These are phyloP conservation scores for Kwoniella pini DNA, from an alignment of 768 basidiomycete species.

Conservation along the genomic window DNA sequence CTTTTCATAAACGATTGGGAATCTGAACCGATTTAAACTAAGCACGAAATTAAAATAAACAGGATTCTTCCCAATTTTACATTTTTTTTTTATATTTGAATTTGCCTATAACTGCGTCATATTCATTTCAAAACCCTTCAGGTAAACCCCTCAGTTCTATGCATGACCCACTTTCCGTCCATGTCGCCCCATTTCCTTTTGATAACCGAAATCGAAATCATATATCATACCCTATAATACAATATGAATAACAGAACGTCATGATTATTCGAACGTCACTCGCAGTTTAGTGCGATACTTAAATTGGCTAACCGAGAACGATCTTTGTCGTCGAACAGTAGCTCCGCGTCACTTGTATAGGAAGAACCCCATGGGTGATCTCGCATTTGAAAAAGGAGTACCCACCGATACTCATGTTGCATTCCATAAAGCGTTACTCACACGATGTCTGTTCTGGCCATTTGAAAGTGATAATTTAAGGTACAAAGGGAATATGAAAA, in stretches of 20 bases:
- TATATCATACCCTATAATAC: too few species aligned
- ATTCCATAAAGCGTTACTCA: background rate
- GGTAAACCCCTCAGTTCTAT: background rate
- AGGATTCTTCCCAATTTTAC: background rate
- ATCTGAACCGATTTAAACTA: background rate
- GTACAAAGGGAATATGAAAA: slow-evolving; percentile 1
- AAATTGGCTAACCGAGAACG: too few species aligned
- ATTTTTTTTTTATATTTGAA: background rate
- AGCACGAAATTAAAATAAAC: background rate
- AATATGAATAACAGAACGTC: too few species aligned
- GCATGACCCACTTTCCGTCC: background rate
- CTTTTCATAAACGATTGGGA: slow-evolving; percentile 3
- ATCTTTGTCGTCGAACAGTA: background rate
- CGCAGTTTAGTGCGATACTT: too few species aligned
- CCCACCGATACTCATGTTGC: background rate
- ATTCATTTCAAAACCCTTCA: background rate
- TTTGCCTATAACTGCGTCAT: background rate
- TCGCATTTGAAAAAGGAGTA: background rate
- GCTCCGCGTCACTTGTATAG: background rate
- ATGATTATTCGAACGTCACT: too few species aligned
- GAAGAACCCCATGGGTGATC: background rate
- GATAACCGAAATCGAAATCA: background rate
- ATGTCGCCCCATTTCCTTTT: background rate
- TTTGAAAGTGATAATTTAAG: background rate
- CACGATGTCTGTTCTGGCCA: slow-evolving; percentile 1